Evolutionary conservation across 139 green algal species (phyloP).

Genomic region (Chlorella vulgaris): DNA sequence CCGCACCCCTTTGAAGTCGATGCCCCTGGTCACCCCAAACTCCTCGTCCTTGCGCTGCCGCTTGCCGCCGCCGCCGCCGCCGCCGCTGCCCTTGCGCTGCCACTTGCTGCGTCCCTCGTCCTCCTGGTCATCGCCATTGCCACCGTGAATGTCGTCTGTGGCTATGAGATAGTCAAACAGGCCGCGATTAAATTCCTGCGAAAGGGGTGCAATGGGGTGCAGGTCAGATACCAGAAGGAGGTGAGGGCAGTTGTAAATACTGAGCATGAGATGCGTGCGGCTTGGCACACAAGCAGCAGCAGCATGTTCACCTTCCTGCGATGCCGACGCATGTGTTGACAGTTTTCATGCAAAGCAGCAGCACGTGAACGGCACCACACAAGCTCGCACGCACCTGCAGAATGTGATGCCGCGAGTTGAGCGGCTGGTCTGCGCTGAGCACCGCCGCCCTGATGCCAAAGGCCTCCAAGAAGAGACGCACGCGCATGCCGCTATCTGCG

Average conservation of each 20-base stretch:
- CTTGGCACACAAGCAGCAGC: too few species aligned
- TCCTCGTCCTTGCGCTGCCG: constrained; percentile 75
- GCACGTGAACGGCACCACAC: not conserved
- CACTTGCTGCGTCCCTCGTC: constrained; percentile 7
- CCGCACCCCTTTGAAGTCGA: constrained; percentile 96
- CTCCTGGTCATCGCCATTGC: not conserved
- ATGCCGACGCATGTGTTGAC: too few species aligned
- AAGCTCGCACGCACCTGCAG: constrained; percentile 46
- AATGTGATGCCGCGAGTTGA: constrained; percentile 85
- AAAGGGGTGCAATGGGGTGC: not conserved
- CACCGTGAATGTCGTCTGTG: constrained; percentile 73
- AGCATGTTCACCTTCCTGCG: too few species aligned
- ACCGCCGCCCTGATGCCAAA: constrained; percentile 88
- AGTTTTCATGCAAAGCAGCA: too few species aligned
- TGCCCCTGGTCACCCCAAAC: constrained; percentile 95
- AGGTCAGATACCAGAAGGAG: too few species aligned
- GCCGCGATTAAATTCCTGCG: constrained; percentile 86
- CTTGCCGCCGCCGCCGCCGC: not conserved
- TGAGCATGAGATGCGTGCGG: not conserved
- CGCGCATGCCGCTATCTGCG: constrained; percentile 75
- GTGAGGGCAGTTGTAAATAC: too few species aligned
- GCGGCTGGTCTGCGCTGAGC: constrained; percentile 81
- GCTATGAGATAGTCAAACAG: constrained; percentile 95
- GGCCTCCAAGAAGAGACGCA: constrained; percentile 92
- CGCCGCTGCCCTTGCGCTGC: constrained; percentile 22